Base-by-base conservation (phyloP, 495 filamentous ascomycete species). In the Aspergillus leporis region DNA sequence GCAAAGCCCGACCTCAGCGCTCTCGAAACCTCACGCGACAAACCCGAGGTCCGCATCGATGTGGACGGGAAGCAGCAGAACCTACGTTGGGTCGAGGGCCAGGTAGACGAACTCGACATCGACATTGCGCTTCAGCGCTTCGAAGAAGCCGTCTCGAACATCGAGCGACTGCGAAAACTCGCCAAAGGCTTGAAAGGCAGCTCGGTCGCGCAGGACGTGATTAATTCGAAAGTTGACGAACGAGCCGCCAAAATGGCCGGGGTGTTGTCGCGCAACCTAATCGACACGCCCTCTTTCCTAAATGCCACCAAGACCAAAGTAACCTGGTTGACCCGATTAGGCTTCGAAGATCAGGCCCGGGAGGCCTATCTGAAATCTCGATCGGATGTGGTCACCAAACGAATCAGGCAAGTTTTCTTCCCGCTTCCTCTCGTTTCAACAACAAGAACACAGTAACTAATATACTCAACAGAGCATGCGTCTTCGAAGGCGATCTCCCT, bases 11-110 rank as follows among this genome's bases (percentile, higher is more conserved):
- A 76, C 12, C 79, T 87, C 5, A 85, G 86, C 2, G 85, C 90
- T 46, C 85, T 83, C 0, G 86, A 90, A 2, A 71, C 87, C 18
- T 78, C 91, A 14, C 88, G 93, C 65, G 88, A 92, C 62, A 77
- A 76, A 28, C 78, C 84, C 0, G 85, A 85, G 48, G 83, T 97
- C 72, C 80, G 95, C 36, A 92, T 99, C 58, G 95, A 97, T 62
- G 92, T 97, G 25, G 94, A 98, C 64, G 94, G 95, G 22, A 93
- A 95, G 65, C 93, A 96, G 63, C 90, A 97, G 69, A 97, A 93
- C 64, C 80, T 99, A 18, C 89, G 94, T 21, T 97, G 90, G 90
- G 92, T 98, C 0, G 94, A 99, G 67, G 83, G 85, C 45, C 92
- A 98, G 74, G 87, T 99, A 64, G 94, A 99, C 67, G 92, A 96